Evolutionary conservation across 2,329 filamentous ascomycete genomes (phyloP), one percentile per base, ranked within the genome.

Genomic region (Leptographium flavum): DNA sequence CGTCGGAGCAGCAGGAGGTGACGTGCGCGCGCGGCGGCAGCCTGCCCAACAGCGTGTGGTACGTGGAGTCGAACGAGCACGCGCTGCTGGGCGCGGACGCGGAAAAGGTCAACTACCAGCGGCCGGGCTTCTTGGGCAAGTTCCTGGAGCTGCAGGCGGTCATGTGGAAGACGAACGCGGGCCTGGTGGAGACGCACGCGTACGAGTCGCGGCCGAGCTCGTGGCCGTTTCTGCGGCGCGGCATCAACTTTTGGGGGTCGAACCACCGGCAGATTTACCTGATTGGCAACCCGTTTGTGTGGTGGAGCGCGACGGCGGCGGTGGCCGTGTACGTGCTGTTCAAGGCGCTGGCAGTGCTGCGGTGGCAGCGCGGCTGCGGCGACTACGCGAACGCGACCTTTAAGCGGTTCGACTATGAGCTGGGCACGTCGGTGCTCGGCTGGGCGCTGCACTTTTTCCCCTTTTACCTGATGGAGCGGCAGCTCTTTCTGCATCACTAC

Each of bases 401-500:
- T 73, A 94, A 94, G 69, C 86, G 92, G 46, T 98, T 96, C 62
- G 92, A 96, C 64, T 96, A 95, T 59, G 92, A 98, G 64, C 78
- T 96, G 48, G 92, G 92, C 50, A 86, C 80, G 44, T 87, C 79
- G 17, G 83, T 95, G 28, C 75, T 98, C 9, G 92, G 84, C 54
- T 98, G 92, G 92, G 87, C 85, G 40, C 82, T 98, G 63, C 92
- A 98, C 66, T 98, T 95, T 70, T 96, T 98, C 71, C 92, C 92
- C 11, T 98, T 98, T 70, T 98, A 80, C 69, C 75, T 98, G 47
- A 96, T 98, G 92, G 80, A 92, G 60, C 87, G 92, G 55, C 92
- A 98, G 66, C 79, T 98, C 31, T 98, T 98, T 74, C 71, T 98
- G 50, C 92, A 98, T 64, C 92, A 98, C 67, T 98, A 98, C 64